phyloP scores from a whole-genome alignment of 176 grass and related monocot genomes.

The Alopecurus myosuroides region DNA sequence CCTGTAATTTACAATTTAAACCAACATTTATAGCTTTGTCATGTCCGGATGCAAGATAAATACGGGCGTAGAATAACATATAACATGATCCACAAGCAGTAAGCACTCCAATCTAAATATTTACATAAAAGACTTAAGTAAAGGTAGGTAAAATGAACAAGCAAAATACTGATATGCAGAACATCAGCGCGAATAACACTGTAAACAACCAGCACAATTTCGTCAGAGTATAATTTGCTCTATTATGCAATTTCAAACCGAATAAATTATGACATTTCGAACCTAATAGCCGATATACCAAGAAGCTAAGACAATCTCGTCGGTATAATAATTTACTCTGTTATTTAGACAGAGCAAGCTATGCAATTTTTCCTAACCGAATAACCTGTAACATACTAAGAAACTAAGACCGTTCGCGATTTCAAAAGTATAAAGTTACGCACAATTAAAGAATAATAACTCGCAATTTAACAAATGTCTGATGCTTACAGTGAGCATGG shows the following conservation, averaged over 20 bases:
- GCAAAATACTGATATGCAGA: not conserved
- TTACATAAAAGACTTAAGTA: not conserved
- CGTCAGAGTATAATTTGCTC: not conserved
- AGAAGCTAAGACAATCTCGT: no score
- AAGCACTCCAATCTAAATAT: not conserved
- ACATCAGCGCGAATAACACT: not conserved
- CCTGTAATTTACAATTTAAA: slow-evolving; percentile 43
- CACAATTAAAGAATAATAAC: not conserved
- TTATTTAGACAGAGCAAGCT: no score
- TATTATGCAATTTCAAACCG: no score
- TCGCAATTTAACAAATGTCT: not conserved
- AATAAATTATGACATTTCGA: not conserved
- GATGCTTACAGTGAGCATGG: slow-evolving; percentile 86
- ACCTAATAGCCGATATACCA: no score
- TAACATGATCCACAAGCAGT: no score
- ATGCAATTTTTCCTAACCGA: not conserved
- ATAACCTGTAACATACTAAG: not conserved
- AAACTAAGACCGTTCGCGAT: not conserved
- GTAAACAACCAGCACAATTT: not conserved
- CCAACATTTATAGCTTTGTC: not conserved
- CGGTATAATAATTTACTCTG: no score
- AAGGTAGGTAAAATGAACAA: not conserved
- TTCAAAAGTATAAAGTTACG: no score
- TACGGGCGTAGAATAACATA: not conserved
- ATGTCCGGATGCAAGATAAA: not conserved